Base-by-base conservation (phyloP, 2,329 filamentous ascomycete species). In the Aspergillus pseudoviridinutans region DNA sequence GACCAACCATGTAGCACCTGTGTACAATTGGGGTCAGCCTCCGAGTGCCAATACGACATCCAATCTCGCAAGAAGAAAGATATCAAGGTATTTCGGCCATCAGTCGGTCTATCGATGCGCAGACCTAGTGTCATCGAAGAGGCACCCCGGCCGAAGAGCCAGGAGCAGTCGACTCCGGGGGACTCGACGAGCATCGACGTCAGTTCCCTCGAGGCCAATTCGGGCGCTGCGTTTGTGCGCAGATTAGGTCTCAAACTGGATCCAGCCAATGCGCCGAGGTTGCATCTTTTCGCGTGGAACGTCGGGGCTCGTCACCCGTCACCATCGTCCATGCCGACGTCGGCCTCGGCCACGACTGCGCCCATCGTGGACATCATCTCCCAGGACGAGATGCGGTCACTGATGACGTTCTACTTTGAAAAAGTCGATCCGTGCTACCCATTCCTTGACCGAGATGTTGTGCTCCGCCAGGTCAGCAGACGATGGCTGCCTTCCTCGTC, bases 271-370 rank as follows among this genome's bases (percentile, higher is more conserved):
- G 81, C 80, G 1, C 81, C 82, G 0, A 75, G 80, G 50, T 71
- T 84, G 55, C 80, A 82, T 61, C 76, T 82, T 0, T 85, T 85
- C 64, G 82, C 79, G 0, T 85, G 83, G 83, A 85, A 85, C 63
- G 68, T 78, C 14, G 76, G 72, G 1, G 62, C 47, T 22, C 66
- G 50, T n/a, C 63, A 55, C 52, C 55, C 54, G 3, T 56, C 32
- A 4, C 60, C 42, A 4, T 46, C 61, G 28, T 52, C 58, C 27
- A 53, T 58, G 25, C 54, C 58, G 20, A 51, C 59, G 5, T 47
- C 56, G 22, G 32, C 62, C 14, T 35, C 58, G 1, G 14, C 60
- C 28, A 58, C 51, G 27, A 50, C 66, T 2, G 65, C 65, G n/a
- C 68, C 71, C 1, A 75, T 85, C 1, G 78, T 75, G 1, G 76